phyloP scores from a whole-genome alignment of 352 stramenopile genomes.

The Globisporangium takayamanum region DNA sequence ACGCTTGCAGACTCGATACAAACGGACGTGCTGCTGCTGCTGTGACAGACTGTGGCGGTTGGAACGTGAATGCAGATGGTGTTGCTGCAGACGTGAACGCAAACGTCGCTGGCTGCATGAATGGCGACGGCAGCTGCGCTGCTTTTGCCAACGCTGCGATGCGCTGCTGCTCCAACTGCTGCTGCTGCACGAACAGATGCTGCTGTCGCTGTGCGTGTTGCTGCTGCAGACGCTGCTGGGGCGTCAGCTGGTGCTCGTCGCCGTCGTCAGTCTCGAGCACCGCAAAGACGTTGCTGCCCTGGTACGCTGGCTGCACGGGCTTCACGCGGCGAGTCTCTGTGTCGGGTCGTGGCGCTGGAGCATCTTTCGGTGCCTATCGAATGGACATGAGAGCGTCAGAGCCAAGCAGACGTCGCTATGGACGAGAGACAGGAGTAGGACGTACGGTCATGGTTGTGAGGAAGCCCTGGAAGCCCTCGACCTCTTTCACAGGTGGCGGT shows the following conservation, averaged over 20 bases:
- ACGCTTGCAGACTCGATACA: neutral
- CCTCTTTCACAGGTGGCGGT: conserved; percentile 27
- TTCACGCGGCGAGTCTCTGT: conserved; percentile 20
- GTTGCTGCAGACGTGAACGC: conserved; percentile 24
- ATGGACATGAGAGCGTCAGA: neutral
- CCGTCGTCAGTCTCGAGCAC: conserved; percentile 52
- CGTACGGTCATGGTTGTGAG: conserved; percentile 46
- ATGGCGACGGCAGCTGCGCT: conserved; percentile 17
- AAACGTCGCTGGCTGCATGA: conserved; percentile 70
- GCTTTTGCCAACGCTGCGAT: conserved; percentile 12
- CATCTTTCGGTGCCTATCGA: conserved; percentile 31
- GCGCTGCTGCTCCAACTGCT: conserved; percentile 7
- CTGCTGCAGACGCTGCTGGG: conserved; percentile 13
- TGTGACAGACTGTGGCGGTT: conserved; percentile 10
- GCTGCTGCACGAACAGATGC: conserved; percentile 4
- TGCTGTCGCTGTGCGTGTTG: conserved; percentile 9
- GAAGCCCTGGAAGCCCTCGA: conserved; percentile 67
- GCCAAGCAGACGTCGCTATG: neutral
- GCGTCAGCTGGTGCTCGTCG: conserved; percentile 17
- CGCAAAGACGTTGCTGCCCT: conserved; percentile 50
- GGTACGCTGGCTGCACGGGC: conserved; percentile 27
- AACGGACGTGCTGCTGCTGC: conserved; percentile 5
- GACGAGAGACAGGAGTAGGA: neutral
- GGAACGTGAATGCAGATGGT: conserved; percentile 20
- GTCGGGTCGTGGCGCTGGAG: conserved; percentile 15